These are phyloP conservation scores for Russula sp. DNA, from an alignment of 768 basidiomycete species.

Conservation along the genomic window DNA sequence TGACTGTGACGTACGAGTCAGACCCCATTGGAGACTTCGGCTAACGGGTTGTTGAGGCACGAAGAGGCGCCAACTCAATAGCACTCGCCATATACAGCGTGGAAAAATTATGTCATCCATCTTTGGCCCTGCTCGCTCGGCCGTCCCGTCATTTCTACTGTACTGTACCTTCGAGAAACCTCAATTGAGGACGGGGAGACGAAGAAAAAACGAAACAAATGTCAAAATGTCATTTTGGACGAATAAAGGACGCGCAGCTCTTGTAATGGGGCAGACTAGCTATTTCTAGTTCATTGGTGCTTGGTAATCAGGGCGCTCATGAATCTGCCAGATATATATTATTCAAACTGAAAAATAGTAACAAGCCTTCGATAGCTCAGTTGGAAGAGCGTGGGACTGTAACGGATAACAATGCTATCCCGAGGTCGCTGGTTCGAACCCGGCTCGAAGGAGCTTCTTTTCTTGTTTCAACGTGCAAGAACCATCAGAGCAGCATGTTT, in stretches of 20 bases:
- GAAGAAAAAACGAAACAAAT: neutral
- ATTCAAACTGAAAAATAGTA: neutral
- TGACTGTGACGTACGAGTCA: slow-evolving; percentile 37
- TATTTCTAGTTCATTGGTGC: neutral
- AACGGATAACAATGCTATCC: slow-evolving; percentile 26
- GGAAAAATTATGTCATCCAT: slow-evolving; percentile 1
- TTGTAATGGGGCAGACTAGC: no score
- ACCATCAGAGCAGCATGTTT: neutral
- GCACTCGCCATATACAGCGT: neutral
- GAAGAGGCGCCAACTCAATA: no score
- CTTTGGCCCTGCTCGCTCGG: neutral
- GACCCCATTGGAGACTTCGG: slow-evolving; percentile 26
- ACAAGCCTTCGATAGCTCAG: slow-evolving; percentile 31
- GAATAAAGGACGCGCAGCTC: no score
- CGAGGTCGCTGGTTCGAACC: slow-evolving; percentile 33
- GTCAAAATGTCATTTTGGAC: no score
- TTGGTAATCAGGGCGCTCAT: neutral
- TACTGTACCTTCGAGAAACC: neutral
- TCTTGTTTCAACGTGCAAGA: neutral
- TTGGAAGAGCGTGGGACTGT: slow-evolving; percentile 34
- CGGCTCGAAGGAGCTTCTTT: slow-evolving; percentile 29
- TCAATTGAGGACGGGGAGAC: neutral
- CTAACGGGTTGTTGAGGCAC: neutral
- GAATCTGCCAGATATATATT: neutral
- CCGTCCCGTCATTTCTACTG: neutral